Percentiles rank a stretch among this genome's conserved stretches.
phyloP scores from a whole-genome alignment of 176 grass and related monocot genomes.

The Saccharum spontaneum region DNA sequence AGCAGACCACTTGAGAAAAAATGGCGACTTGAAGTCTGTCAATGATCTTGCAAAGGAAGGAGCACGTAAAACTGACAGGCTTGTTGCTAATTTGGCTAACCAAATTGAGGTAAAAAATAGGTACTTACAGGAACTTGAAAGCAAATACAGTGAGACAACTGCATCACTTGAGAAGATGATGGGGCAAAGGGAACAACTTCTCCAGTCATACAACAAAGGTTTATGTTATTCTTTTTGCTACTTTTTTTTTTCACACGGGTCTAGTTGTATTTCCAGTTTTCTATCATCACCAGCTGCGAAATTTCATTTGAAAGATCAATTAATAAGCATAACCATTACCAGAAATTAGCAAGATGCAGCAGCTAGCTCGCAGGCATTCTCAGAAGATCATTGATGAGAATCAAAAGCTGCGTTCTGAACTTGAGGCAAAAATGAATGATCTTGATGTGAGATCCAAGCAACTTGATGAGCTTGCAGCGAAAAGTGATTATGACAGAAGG shows the following conservation, averaged over 20 bases:
- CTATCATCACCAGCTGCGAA: neutral
- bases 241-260: neutral
- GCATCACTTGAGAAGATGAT: slow-evolving; percentile 49
- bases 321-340: slow-evolving; percentile 14
- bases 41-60: slow-evolving; percentile 53
- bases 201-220: slow-evolving; percentile 62
- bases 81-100: slow-evolving; percentile 59
- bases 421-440: slow-evolving; percentile 45
- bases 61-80: slow-evolving; percentile 49
- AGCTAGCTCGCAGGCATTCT: slow-evolving; percentile 70
- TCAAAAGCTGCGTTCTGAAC: slow-evolving; percentile 60
- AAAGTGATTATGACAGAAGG: slow-evolving; percentile 38
- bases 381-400: slow-evolving; percentile 73
- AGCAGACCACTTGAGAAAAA: slow-evolving; percentile 62
- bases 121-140: slow-evolving; percentile 46
- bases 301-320: slow-evolving; percentile 11
- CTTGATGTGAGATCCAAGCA: slow-evolving; percentile 42
- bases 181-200: slow-evolving; percentile 48
- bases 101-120: slow-evolving; percentile 59
- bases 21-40: slow-evolving; percentile 59
- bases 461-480: slow-evolving; percentile 40
- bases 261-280: slow-evolving; percentile 19
- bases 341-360: slow-evolving; percentile 92
- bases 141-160: slow-evolving; percentile 41
- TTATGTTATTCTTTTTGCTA: neutral